A percentile compares a stretch with the other conserved stretches of the same genome.
phyloP scores from a whole-genome alignment of 139 green algal species.

The Microglena sp. region DNA sequence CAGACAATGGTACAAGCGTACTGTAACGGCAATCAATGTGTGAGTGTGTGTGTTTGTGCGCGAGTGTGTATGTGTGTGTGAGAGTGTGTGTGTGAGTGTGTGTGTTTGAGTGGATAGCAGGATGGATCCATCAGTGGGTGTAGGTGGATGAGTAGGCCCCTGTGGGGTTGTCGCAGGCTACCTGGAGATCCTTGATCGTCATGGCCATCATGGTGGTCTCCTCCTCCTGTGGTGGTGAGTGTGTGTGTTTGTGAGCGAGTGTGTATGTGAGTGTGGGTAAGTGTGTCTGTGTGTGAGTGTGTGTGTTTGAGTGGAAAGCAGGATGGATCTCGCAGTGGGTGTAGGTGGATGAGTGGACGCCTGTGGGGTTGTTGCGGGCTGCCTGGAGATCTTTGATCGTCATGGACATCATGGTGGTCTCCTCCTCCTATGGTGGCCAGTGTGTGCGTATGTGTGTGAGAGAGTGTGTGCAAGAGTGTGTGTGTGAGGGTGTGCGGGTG shows the following conservation, averaged over 20 bases:
- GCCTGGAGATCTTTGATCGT: constrained; percentile 58
- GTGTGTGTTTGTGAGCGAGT: not conserved
- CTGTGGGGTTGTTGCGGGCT: constrained; percentile 26
- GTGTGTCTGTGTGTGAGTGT: too few species aligned
- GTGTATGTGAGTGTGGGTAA: not conserved
- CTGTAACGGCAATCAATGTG: not conserved
- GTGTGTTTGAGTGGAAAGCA: too few species aligned
- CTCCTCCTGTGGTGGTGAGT: constrained; percentile 67
- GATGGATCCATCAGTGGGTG: constrained; percentile 99
- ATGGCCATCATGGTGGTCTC: constrained; percentile 99
- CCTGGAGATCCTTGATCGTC: constrained; percentile 65
- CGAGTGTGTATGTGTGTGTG: not conserved
- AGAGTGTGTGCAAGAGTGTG: not conserved
- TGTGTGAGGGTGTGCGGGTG: too few species aligned
- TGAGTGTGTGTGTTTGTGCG: not conserved
- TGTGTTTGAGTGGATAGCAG: too few species aligned
- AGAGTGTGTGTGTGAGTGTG: too few species aligned
- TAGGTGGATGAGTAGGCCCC: constrained; percentile 64
- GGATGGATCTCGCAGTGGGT: constrained; percentile 99
- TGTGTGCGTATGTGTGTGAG: not conserved
- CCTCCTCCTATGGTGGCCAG: constrained; percentile 71
- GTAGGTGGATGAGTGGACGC: constrained; percentile 67
- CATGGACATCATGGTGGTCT: constrained; percentile 99
- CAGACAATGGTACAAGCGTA: too few species aligned
- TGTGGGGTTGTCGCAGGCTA: constrained; percentile 30